Evolutionary conservation across 164 flowering plant genomes (phyloP).

Genomic region (Macadamia integrifolia): DNA sequence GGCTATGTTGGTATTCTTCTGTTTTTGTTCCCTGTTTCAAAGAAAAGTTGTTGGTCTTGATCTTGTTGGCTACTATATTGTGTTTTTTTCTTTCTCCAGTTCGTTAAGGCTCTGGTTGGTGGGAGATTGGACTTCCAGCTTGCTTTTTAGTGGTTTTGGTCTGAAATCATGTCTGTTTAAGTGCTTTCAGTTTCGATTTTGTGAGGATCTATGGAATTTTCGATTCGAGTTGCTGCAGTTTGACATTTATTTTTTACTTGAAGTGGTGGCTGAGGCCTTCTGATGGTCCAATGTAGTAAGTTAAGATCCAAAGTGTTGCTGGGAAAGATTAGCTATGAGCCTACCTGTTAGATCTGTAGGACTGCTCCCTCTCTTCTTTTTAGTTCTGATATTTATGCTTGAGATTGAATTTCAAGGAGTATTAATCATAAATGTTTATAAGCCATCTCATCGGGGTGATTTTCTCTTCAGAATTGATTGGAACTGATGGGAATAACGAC

Average conservation of each 20-base stretch:
- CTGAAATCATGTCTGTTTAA: background rate
- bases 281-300: background rate
- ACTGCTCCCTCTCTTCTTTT: background rate
- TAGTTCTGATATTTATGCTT: background rate
- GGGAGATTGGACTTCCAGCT: background rate
- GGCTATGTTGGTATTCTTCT: too few relatives aligned
- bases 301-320: too few relatives aligned
- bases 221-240: background rate
- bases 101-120: background rate
- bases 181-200: background rate
- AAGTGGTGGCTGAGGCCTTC: background rate
- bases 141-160: background rate
- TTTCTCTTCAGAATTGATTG: background rate
- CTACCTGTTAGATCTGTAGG: background rate
- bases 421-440: background rate
- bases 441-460: background rate
- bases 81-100: background rate
- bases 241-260: background rate
- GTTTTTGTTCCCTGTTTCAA: background rate
- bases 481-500: background rate
- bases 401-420: background rate
- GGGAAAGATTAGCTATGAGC: background rate
- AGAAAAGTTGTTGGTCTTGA: background rate
- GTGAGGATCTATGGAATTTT: background rate
- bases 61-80: background rate